Conservation (phyloP, 805 yeast genomes). For the Wickerhamiella nectarea region DNA sequence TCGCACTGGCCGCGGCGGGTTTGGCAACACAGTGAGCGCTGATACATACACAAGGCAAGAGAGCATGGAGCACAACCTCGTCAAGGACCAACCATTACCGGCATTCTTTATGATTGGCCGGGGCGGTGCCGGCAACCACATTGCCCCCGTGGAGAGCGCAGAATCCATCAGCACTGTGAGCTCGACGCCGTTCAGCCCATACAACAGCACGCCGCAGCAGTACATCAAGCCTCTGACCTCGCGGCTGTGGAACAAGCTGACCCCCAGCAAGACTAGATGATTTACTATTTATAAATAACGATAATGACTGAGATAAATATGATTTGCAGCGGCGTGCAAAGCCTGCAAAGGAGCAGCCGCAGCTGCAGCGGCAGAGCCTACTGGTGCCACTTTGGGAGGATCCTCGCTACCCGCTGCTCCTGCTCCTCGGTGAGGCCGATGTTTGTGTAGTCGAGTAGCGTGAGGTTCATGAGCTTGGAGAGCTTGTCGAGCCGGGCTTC, state of each 20-base stretch:
- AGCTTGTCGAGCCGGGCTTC: neutral
- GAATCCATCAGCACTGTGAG: neutral
- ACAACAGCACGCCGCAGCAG: conserved; percentile 3
- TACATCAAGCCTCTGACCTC: conserved; percentile 4
- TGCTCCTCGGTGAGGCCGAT: neutral
- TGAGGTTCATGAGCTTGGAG: neutral
- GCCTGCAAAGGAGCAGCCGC: too few species aligned
- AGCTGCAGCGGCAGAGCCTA: neutral
- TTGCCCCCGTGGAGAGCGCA: conserved; percentile 7
- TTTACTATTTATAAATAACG: neutral
- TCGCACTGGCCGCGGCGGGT: conserved; percentile 30
- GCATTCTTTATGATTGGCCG: conserved; percentile 26
- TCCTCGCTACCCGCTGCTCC: neutral
- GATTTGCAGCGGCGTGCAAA: too few species aligned
- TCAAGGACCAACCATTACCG: conserved; percentile 24
- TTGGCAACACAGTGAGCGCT: conserved; percentile 26
- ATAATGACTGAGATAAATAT: neutral
- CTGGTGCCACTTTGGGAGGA: neutral
- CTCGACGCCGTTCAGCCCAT: conserved; percentile 4
- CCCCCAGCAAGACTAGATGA: conserved; percentile 9
- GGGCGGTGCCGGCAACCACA: conserved; percentile 28
- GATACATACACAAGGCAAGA: conserved; percentile 24
- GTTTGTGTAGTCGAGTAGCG: neutral
- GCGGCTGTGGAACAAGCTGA: conserved; percentile 8
- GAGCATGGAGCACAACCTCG: conserved; percentile 22